Evolutionary conservation across 208 protist genomes (phyloP).

Genomic region (Acanthamoeba divionensis): DNA sequence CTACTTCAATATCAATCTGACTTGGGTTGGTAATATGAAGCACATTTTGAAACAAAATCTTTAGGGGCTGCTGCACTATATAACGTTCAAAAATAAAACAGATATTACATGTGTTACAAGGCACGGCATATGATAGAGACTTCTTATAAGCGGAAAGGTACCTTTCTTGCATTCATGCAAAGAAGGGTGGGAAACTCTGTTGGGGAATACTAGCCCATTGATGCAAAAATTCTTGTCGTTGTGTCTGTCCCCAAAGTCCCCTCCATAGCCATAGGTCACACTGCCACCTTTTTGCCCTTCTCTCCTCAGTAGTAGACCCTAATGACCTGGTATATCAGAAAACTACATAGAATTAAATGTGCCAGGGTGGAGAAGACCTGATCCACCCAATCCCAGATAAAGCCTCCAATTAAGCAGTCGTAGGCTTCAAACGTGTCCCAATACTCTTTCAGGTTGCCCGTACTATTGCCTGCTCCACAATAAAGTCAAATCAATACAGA

Average conservation of each 20-base stretch:
- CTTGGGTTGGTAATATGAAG: neutral
- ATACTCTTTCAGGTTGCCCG: conserved; percentile 67
- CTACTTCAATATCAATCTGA: neutral
- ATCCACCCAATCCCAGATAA: conserved; percentile 77
- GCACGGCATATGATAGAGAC: neutral
- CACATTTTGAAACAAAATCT: no score
- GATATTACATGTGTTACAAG: no score
- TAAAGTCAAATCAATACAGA: neutral
- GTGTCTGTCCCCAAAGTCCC: conserved; percentile 60
- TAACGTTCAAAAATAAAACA: no score
- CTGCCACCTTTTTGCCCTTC: neutral
- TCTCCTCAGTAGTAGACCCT: no score
- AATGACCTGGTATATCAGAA: no score
- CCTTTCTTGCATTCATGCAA: conserved; percentile 38
- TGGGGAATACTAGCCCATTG: conserved; percentile 69
- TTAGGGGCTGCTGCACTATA: conserved; percentile 20
- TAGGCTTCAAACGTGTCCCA: conserved; percentile 54
- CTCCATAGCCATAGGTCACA: conserved; percentile 65
- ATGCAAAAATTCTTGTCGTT: conserved; percentile 62
- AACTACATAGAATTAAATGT: no score
- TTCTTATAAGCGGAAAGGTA: neutral
- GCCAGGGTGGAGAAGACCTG: no score
- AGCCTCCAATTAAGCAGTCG: conserved; percentile 59
- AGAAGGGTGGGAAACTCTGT: conserved; percentile 59
- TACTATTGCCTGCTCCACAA: neutral